Base-by-base conservation (phyloP, 148 eudicot species). In the Beta vulgaris region DNA sequence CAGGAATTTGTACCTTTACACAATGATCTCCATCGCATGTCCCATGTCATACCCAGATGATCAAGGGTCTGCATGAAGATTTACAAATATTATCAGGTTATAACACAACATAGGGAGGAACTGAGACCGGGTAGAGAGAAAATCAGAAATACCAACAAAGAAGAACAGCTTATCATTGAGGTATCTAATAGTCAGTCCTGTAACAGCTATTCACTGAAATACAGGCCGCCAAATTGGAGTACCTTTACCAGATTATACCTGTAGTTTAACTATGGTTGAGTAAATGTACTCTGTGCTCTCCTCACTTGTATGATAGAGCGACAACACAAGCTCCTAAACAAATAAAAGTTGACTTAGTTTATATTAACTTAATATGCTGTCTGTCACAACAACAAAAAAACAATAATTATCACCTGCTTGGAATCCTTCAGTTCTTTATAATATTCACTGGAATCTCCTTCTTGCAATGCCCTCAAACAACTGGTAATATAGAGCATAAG, bases 41-140 rank as follows among this genome's bases (percentile, higher is more conserved):
- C 86, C 99, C 99, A 95, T 63, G 96, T 88, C 84, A 84, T 83
- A 59, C 93, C 91, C 77, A 95, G 87, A 80, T 95, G 99, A 83
- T 89, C 85, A 77, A 95, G 86, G 55, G 89, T 88, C 99, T 95
- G 86, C 77, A 76, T 68, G 43, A 31, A 49, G 46, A 54, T 76
- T 43, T 69, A 64, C 39, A 72, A 54, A 42, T n/a, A 40, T 37
- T 6, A 58, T 26, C 34, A 18, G 35, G 28, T 25, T 42, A 69
- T 14, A 63, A 2, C 32, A 43, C 32, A 37, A 35, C 11, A 11
- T 11, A 49, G 11, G 69, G 37, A 10, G 61, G 49, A 1, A 12
- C 28, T 29, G 29, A 29, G 64, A 14, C 36, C 28, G 7, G 42
- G 65, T 6, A 7, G 39, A 36, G 39, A 29, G 60, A 57, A 42